Base-by-base conservation (phyloP, 2,329 filamentous ascomycete genomes). In the Zymoseptoria ardabiliae region DNA sequence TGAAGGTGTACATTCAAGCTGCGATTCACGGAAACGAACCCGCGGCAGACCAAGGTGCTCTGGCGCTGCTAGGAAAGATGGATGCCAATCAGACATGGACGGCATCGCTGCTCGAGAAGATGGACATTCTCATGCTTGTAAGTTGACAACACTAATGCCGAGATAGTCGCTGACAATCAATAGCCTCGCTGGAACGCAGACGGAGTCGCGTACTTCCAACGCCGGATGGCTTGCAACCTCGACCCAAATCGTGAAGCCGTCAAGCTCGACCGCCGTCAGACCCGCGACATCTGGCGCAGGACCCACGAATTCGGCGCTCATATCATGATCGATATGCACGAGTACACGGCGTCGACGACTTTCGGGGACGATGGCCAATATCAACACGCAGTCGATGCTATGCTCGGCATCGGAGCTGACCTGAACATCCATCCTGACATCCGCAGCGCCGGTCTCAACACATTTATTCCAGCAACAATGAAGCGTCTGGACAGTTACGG, bases 21-120 rank as follows among this genome's bases (percentile, higher is more conserved):
- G 70, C 63, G 11, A 69, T 73, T 1, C 73, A 75, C 45, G 73
- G 73, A 3, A 73, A 75, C 52, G 73, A 75, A 58, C 72, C 73
- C 6, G 73, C 70, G 10, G 73, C 72, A 8, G 72, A 75, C 54
- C 70, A 74, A 58, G 70, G 72, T 0, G 64, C 70, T 13, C 64
- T 73, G 8, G 73, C 73, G 0, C 61, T 75, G 1, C 66, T 75
- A 0, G 73, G 73, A 6, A 71, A 70, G 21, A 67, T 75, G 62
- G 66, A 71, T 58, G 65, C 66, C 8, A 68, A 75, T 55, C 67
- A 67, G 22, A 60, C 64, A 1, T 74, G 70, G 71, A 68, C 72
- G 3, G 59, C 66, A 4, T 63, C 60, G 4, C 66, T 75, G 20
- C 66, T 75, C 2, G 64, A 70, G 8, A 66, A 66, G 20, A 62